Evolutionary conservation across 140 eudicot species (phyloP).

Genomic region (Anethum foeniculum): DNA sequence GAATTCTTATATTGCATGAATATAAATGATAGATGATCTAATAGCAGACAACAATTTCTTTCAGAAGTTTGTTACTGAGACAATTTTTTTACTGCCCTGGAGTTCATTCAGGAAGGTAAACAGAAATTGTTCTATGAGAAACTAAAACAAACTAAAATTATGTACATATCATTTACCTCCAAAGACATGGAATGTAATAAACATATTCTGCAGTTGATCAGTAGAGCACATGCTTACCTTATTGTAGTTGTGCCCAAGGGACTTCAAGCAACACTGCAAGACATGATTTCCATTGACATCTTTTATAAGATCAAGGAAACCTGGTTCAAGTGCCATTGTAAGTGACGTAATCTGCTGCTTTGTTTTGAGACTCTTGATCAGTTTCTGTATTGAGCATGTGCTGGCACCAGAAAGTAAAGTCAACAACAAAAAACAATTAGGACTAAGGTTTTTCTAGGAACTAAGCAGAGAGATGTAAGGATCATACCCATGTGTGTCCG

Average conservation of each 20-base stretch:
- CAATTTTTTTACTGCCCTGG: background rate
- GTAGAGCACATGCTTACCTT: conserved; percentile 33
- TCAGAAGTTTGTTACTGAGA: background rate
- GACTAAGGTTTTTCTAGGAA: background rate
- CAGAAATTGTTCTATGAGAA: background rate
- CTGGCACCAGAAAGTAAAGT: conserved; percentile 25
- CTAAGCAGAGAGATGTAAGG: background rate
- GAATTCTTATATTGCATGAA: background rate
- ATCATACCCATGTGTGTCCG: conserved; percentile 57
- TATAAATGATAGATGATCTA: background rate
- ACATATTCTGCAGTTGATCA: background rate
- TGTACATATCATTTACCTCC: conserved; percentile 5
- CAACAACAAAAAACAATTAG: background rate
- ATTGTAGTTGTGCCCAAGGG: conserved; percentile 53
- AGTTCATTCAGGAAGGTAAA: conserved; percentile 2
- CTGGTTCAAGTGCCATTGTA: conserved; percentile 52
- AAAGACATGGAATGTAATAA: background rate
- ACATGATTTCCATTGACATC: conserved; percentile 84
- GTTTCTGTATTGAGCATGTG: conserved; percentile 70
- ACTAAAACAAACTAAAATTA: background rate
- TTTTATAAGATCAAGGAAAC: conserved; percentile 55
- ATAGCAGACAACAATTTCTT: background rate
- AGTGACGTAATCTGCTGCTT: conserved; percentile 52
- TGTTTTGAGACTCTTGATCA: conserved; percentile 56
- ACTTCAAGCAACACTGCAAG: conserved; percentile 54